These are phyloP conservation scores for Amanita molliuscula DNA, from an alignment of 768 basidiomycete species.

Conservation along the genomic window DNA sequence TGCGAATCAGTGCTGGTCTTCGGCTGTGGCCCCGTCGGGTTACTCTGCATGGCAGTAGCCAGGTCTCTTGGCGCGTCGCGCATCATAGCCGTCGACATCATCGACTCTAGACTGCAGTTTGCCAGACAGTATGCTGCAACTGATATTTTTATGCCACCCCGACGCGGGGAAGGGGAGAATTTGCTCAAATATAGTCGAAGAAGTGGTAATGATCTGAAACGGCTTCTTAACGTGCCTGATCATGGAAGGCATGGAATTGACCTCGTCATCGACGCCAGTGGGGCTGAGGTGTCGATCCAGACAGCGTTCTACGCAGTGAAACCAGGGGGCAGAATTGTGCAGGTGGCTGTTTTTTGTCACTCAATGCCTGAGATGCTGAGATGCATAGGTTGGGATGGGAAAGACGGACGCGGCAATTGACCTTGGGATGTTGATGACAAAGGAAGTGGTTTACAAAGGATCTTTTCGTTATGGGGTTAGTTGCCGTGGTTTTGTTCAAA, in stretches of 20 bases:
- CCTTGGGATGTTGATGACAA: constrained; percentile 54
- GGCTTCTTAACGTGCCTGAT: constrained; percentile 56
- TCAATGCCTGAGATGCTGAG: neutral
- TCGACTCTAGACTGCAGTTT: constrained; percentile 69
- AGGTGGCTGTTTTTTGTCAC: constrained; percentile 26
- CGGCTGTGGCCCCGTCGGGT: constrained; percentile 82
- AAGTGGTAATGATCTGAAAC: constrained; percentile 57
- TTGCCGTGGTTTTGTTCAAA: constrained; percentile 5
- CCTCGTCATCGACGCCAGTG: constrained; percentile 85
- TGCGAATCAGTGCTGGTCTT: constrained; percentile 76
- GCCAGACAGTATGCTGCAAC: constrained; percentile 81
- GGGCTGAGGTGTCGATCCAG: constrained; percentile 88
- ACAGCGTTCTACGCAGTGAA: constrained; percentile 71
- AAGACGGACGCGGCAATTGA: constrained; percentile 67
- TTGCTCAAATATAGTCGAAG: constrained; percentile 63
- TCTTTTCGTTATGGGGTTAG: constrained; percentile 86
- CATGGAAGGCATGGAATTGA: constrained; percentile 68
- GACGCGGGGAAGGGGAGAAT: constrained; percentile 51
- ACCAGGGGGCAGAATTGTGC: constrained; percentile 66
- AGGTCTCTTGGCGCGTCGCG: constrained; percentile 83
- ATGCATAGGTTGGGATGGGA: constrained; percentile 74
- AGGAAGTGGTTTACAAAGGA: constrained; percentile 77
- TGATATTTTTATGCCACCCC: constrained; percentile 56
- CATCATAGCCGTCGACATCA: constrained; percentile 79
- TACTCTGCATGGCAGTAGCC: constrained; percentile 93